Conservation (phyloP, 441 rosid genomes). For the Isatis lusitanica region DNA sequence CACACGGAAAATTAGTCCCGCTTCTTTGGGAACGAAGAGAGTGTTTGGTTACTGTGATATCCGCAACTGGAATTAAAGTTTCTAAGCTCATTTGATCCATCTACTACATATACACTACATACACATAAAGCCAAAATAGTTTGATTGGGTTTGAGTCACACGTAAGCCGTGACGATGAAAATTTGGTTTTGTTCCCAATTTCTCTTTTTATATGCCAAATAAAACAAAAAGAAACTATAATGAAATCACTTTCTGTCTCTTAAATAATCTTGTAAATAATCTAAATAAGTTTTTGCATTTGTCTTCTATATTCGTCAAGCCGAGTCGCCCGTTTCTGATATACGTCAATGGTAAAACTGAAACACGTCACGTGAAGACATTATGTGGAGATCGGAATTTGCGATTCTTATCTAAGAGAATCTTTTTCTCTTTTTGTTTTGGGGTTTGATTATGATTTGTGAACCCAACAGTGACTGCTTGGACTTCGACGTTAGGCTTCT, state of each 20-base stretch:
- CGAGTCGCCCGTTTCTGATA: background rate
- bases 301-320: background rate
- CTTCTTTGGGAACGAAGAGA: background rate
- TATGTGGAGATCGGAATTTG: conserved; percentile 22
- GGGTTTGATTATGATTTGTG: conserved; percentile 20
- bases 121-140: conserved; percentile 3
- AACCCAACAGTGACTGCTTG: conserved; percentile 22
- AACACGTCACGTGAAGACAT: conserved; percentile 14
- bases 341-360: background rate
- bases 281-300: background rate
- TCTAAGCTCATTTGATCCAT: background rate
- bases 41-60: background rate
- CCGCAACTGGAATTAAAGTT: background rate
- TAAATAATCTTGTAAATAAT: background rate
- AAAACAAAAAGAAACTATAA: background rate
- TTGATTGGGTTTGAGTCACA: conserved; percentile 10
- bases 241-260: background rate
- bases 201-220: background rate
- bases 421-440: background rate
- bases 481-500: conserved; percentile 15
- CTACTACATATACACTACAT: background rate
- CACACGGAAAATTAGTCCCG: background rate
- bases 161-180: conserved; percentile 15
- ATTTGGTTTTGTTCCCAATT: background rate
- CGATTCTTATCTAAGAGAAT: conserved; percentile 25